Evolutionary conservation across 352 stramenopile species (phyloP), one percentile per base, ranked within the genome.

Genomic region (Pythium folliculosum): DNA sequence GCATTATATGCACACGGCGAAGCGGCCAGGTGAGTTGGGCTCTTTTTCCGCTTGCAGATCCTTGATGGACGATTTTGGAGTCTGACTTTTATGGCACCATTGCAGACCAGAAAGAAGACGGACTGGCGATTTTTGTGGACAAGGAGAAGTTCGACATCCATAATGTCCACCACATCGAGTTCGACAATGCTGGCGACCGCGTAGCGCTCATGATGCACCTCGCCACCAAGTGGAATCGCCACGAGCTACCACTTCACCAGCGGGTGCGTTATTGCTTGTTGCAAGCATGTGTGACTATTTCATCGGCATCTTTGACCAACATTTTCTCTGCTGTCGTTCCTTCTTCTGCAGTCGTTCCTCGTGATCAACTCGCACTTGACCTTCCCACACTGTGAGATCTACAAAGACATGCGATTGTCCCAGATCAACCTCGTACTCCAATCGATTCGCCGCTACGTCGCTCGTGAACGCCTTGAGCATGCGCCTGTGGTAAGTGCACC

Each of bases 321-420:
- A 8, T 13, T 21, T n/a, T 10, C 3, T 38, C 5, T 40, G 32
- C 2, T 32, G 27, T 32, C 5, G 27, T 32, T 32, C 27, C 27
- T 32, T 32, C 21, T 12, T 44, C 5, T 27, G 6, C 64, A 86
- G 76, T 93, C 84, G 35, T 91, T 95, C 52, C 69, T 95, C 21
- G 65, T 95, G 47, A 77, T 95, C 48, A 95, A 95, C 63, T 88
- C 87, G 54, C 87, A 95, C 64, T 67, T 95, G 72, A 95, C 87
- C 19, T 95, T 95, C 69, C 87, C 87, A 16, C 87, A 95, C 69
- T 86, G 72, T 32, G 75, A 91, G 47, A 81, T 90, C 72, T 94
- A 94, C 67, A 82, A 86, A 45, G 81, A 88, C 63, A 84, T 91
- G 66, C 77, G 87, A 14, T 80, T 92, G 35, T 86, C 78, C 51